Percentiles rank a stretch among this genome's conserved stretches.
These are phyloP conservation scores for Colletotrichum lentis DNA, from an alignment of 2,329 filamentous ascomycete genomes.

Conservation along the genomic window DNA sequence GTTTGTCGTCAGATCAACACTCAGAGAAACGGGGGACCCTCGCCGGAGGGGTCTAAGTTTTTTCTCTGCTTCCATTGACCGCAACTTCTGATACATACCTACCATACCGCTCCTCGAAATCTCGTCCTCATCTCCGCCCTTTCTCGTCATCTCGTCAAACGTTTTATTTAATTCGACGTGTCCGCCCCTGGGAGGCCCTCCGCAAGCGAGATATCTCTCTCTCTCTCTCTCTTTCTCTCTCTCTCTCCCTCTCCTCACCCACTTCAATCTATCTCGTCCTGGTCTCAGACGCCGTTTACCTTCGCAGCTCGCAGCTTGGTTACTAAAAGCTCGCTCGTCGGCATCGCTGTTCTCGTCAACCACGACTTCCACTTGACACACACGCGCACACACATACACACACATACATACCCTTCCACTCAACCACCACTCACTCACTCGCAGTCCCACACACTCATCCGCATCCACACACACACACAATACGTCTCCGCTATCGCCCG, in stretches of 20 bases:
- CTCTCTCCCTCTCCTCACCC: no score
- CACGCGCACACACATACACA: not conserved
- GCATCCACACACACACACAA: not conserved
- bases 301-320: conserved; percentile 33
- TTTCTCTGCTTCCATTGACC: conserved; percentile 15
- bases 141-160: conserved; percentile 30
- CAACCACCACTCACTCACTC: not conserved
- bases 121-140: conserved; percentile 30
- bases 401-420: not conserved
- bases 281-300: conserved; percentile 12
- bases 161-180: conserved; percentile 9
- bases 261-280: no score
- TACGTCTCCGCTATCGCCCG: not conserved
- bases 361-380: not conserved
- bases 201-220: conserved; percentile 6
- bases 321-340: conserved; percentile 35
- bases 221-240: no score
- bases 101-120: conserved; percentile 15
- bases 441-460: no score
- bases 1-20: conserved; percentile 35
- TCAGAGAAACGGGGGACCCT: conserved; percentile 15
- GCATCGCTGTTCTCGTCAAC: conserved; percentile 6
- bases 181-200: conserved; percentile 22
- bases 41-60: conserved; percentile 15
- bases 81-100: conserved; percentile 25